phyloP scores from a whole-genome alignment of 2,329 filamentous ascomycete species.

The Venturia effusa region DNA sequence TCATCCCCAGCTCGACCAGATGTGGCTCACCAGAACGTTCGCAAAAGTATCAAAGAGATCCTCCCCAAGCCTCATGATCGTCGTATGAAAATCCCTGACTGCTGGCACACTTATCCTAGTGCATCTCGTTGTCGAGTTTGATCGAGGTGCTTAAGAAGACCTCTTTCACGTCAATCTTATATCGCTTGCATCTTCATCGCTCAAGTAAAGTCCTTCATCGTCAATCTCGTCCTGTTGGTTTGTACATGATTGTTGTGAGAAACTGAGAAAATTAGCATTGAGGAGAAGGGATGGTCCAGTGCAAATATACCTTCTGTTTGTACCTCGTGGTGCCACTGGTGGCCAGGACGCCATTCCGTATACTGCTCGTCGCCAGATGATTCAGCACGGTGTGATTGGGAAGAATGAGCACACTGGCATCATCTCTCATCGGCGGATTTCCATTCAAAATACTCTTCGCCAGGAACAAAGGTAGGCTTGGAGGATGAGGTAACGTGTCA shows the following conservation, averaged over 20 bases:
- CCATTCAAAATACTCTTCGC: constrained; percentile 92
- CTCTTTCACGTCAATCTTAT: not conserved
- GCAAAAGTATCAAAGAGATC: not conserved
- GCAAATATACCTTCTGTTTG: constrained; percentile 66
- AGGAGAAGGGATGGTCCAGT: not conserved
- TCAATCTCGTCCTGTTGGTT: constrained; percentile 50
- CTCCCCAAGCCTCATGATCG: not conserved
- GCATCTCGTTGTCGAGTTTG: not conserved
- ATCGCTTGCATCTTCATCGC: not conserved
- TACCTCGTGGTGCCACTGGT: constrained; percentile 97
- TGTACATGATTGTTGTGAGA: constrained; percentile 95
- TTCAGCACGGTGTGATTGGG: constrained; percentile 96
- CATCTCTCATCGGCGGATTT: constrained; percentile 86
- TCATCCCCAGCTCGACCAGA: not conserved
- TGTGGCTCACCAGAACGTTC: not conserved
- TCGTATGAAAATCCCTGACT: not conserved
- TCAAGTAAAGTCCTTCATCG: not conserved
- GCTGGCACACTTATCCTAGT: not conserved
- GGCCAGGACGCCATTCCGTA: constrained; percentile 90
- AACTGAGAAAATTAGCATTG: constrained; percentile 48
- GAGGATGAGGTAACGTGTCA: constrained; percentile 71
- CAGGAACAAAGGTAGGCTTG: constrained; percentile 78
- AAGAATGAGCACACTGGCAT: constrained; percentile 93
- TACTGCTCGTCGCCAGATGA: constrained; percentile 92
- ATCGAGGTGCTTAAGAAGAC: not conserved